Evolutionary conservation across 2,329 filamentous ascomycete genomes (phyloP), one percentile per base, ranked within the genome.

Genomic region (Coniochaeta sp.): DNA sequence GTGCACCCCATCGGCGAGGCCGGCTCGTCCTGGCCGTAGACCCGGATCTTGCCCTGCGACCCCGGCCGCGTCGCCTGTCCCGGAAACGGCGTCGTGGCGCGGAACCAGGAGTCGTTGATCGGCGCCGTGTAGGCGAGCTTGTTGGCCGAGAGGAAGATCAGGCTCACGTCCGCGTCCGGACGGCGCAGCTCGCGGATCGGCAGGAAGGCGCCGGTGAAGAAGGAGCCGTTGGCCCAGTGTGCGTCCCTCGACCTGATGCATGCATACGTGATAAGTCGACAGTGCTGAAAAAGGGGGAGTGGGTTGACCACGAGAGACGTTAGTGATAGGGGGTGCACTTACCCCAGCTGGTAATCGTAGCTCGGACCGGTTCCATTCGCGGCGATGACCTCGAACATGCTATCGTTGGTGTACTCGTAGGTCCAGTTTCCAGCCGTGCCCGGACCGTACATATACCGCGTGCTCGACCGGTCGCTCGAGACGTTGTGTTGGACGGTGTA

Each of bases 131-230:
- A 44, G 50, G 12, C 19, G 32, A 60, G 57, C 10, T n/a, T 12
- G 40, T 61, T 61, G 4, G 62, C 34, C 1, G 60, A 60, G 3
- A 61, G 47, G 54, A 60, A 63, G 16, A 61, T 36, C 2, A 63
- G 40, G 14, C 40, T 7, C 9, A 60, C 16, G n/a, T 63, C 62
- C 8, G 56, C 47, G 38, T 63, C 60, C 5, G 19, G 19, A 19
- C 40, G 47, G 1, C 24, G 26, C 14, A 59, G 50, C 6, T 17
- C 54, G 14, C 32, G 34, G 14, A 59, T 57, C 9, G 54, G 61
- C n/a, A 54, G 34, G 17, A 26, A 40, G 19, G 42, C 28, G n/a
- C 55, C 22, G n/a, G 22, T 30, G 9, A 52, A 61, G 2, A 28
- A 50, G n/a, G 60, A 60, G 14, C 30, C 28, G 3, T 58, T 60